phyloP scores from a whole-genome alignment of 2,329 filamentous ascomycete species.

The Seiridium unicorne region DNA sequence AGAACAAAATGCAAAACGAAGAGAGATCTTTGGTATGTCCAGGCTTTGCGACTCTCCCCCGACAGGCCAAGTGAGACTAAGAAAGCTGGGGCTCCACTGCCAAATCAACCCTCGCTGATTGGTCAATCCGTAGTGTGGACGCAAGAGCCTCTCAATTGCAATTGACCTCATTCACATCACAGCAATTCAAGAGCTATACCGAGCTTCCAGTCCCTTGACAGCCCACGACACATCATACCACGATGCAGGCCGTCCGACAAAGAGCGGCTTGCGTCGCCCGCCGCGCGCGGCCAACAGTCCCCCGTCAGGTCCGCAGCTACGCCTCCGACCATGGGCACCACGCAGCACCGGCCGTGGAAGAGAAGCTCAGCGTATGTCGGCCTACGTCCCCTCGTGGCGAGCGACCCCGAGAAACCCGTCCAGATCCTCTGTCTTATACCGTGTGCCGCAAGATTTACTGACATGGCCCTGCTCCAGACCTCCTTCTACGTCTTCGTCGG shows the following conservation, averaged over 20 bases:
- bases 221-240: constrained; percentile 11
- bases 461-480: constrained; percentile 32
- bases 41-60: background rate
- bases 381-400: too few relatives aligned
- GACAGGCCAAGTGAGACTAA: background rate
- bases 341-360: constrained; percentile 40
- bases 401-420: too few relatives aligned
- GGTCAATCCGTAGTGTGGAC: background rate
- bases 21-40: too few relatives aligned
- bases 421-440: too few relatives aligned
- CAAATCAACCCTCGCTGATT: constrained; percentile 4
- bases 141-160: constrained; percentile 1
- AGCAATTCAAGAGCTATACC: background rate
- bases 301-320: constrained; percentile 45
- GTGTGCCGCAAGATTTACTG: background rate
- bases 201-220: constrained; percentile 23
- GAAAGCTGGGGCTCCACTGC: background rate
- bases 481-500: constrained; percentile 47
- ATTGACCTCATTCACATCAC: background rate
- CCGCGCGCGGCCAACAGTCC: constrained; percentile 28
- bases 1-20: too few relatives aligned
- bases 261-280: constrained; percentile 40
- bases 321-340: constrained; percentile 50
- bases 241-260: constrained; percentile 39
- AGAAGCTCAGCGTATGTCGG: constrained; percentile 55